phyloP scores from a whole-genome alignment of 306 rosid genomes.

The Luffa acutangula region DNA sequence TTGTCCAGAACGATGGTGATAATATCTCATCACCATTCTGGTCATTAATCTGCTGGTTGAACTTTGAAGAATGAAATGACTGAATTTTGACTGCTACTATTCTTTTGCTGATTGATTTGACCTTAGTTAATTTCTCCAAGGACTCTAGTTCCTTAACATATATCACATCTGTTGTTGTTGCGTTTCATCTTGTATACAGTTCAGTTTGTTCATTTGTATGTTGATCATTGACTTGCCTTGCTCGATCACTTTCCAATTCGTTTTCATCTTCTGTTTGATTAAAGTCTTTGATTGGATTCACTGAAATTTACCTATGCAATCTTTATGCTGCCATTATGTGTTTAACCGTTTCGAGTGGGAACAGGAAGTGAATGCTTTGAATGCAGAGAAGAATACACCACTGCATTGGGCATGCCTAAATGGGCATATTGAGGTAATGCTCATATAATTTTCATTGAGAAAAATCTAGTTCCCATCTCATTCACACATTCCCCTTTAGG shows the following conservation, averaged over 20 bases:
- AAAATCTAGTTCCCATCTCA: background rate
- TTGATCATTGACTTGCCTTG: background rate
- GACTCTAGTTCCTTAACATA: background rate
- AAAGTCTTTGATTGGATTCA: background rate
- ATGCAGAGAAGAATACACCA: conserved; percentile 76
- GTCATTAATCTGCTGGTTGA: background rate
- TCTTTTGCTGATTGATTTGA: background rate
- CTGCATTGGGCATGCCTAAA: conserved; percentile 97
- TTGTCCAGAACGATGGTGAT: background rate
- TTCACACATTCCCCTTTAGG: conserved; percentile 23
- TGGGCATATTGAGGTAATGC: conserved; percentile 74
- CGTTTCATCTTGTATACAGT: background rate
- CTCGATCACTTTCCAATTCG: background rate
- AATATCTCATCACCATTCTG: background rate
- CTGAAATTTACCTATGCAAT: background rate
- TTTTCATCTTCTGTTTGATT: background rate
- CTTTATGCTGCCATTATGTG: background rate
- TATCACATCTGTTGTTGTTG: background rate
- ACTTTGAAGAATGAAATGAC: background rate
- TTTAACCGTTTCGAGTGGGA: conserved; percentile 1
- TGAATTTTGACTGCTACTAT: background rate
- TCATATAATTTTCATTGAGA: background rate
- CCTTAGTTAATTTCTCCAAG: background rate
- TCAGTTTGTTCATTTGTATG: background rate
- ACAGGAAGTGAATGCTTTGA: conserved; percentile 66